A percentile compares a stretch with the other conserved stretches of the same genome.
phyloP scores from a whole-genome alignment of 176 grass and related monocot genomes.

The Hyparrhenia diplandra region DNA sequence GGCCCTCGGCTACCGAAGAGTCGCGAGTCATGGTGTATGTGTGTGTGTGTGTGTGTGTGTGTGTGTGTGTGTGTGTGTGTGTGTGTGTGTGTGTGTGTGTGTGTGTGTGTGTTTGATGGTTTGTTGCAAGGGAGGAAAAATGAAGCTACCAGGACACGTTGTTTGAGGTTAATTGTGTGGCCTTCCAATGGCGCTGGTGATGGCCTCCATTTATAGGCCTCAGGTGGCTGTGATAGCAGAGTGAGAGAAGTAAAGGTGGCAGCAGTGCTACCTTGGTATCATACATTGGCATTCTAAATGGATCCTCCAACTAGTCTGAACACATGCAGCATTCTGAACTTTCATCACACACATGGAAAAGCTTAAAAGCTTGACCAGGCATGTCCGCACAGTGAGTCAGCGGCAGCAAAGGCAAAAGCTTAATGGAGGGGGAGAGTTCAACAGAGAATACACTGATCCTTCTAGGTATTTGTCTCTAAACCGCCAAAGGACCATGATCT shows the following conservation, averaged over 20 bases:
- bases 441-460: not conserved
- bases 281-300: not conserved
- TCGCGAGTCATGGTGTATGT: conserved; percentile 16
- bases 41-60: no score
- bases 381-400: no score
- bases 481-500: not conserved
- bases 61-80: no score
- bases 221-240: not conserved
- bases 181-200: not conserved
- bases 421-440: not conserved
- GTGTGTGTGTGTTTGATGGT: not conserved
- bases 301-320: not conserved
- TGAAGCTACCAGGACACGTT: not conserved
- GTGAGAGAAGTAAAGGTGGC: not conserved
- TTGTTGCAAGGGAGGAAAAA: not conserved
- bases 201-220: conserved; percentile 37
- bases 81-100: no score
- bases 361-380: not conserved
- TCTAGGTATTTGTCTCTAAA: not conserved
- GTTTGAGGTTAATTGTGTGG: not conserved
- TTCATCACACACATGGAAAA: not conserved
- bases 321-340: not conserved
- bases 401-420: not conserved
- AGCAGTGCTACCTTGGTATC: not conserved
- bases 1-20: not conserved